Conservation (phyloP, 257 asterid genomes). For the Scutellaria barbata region DNA sequence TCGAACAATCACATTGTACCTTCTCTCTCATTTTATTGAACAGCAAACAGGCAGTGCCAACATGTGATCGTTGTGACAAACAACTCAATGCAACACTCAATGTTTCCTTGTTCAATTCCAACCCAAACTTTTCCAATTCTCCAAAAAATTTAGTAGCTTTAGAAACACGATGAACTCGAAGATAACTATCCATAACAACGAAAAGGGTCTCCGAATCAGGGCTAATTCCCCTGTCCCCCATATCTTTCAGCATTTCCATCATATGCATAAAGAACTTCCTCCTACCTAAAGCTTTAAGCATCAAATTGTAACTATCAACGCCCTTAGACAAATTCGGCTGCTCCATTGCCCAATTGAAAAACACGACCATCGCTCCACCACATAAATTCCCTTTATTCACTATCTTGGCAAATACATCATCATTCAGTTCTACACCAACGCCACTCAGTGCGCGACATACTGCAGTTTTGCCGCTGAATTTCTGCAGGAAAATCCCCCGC, state of each 20-base stretch:
- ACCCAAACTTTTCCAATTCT: slow-evolving; percentile 61
- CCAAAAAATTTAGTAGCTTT: slow-evolving; percentile 60
- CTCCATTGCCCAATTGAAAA: slow-evolving; percentile 73
- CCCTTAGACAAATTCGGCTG: slow-evolving; percentile 41
- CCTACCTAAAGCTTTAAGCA: slow-evolving; percentile 45
- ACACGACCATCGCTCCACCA: slow-evolving; percentile 61
- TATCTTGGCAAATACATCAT: slow-evolving; percentile 60
- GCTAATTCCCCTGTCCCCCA: slow-evolving; percentile 50
- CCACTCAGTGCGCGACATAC: slow-evolving; percentile 48
- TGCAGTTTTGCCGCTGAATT: slow-evolving; percentile 52
- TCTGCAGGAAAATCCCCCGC: slow-evolving; percentile 82
- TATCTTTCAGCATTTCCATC: slow-evolving; percentile 60
- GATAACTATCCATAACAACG: slow-evolving; percentile 67
- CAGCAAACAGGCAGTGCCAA: slow-evolving; percentile 66
- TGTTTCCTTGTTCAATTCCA: slow-evolving; percentile 49
- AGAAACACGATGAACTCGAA: slow-evolving; percentile 64
- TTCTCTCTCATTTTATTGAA: slow-evolving; percentile 61
- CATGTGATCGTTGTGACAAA: slow-evolving; percentile 56
- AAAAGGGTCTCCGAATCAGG: slow-evolving; percentile 58
- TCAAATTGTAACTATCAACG: too few relatives aligned
- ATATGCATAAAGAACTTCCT: slow-evolving; percentile 65
- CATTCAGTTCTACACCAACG: slow-evolving; percentile 57
- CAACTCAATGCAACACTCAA: slow-evolving; percentile 62
- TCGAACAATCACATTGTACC: slow-evolving; percentile 47
- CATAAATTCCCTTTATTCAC: slow-evolving; percentile 66